Base-by-base conservation (phyloP, 1,139 yeast genomes). In the Scheffersomyces lignicola region DNA sequence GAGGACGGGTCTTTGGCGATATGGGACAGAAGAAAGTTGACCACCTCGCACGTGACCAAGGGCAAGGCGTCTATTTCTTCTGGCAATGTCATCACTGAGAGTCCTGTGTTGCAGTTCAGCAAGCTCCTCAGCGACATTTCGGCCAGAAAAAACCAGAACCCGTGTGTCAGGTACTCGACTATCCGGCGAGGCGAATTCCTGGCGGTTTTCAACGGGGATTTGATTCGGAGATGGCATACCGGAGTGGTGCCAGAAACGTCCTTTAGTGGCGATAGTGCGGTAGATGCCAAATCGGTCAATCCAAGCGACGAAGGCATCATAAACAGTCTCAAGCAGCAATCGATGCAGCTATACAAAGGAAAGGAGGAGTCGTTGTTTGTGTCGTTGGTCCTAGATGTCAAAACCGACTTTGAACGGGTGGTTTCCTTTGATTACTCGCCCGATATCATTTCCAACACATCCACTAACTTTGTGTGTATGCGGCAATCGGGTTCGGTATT, bases 401-500 rank as follows among this genome's bases (percentile, higher is more conserved):
- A 77, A 41, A 83, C 95, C 0, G 86, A 82, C 37, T 81, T 75
- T 51, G 95, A 88, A 47, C 73, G 90, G 46, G 95, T 89, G 2
- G 79, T 84, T 0, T 83, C 95, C 0, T 88, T 83, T 59, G 96
- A 89, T 54, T 89, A 88, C 54, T 78, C 83, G 4, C 82, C 87
- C 1, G 82, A 80, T 46, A 42, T 58, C 3, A 42, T 53, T 2
- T 58, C 73, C 0, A 59, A 60, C 29, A 70, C 77, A 0, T 68
- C 77, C n/a, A 73, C 77, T 25, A 64, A 66, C 42, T 73, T 86
- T 44, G 80, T 89, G 24, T 89, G 96, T 56, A 84, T 89, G 84
- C 68, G 96, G 44, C 95, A 87, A 51, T 83, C 95, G 1, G 96
- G 96, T 2, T 83, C 87, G 32, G 83, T 88, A 0, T 89, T 85